A percentile compares a stretch with the other conserved stretches of the same genome.
These are phyloP conservation scores for Amanita jacksonii DNA, from an alignment of 768 basidiomycete genomes.

Conservation along the genomic window DNA sequence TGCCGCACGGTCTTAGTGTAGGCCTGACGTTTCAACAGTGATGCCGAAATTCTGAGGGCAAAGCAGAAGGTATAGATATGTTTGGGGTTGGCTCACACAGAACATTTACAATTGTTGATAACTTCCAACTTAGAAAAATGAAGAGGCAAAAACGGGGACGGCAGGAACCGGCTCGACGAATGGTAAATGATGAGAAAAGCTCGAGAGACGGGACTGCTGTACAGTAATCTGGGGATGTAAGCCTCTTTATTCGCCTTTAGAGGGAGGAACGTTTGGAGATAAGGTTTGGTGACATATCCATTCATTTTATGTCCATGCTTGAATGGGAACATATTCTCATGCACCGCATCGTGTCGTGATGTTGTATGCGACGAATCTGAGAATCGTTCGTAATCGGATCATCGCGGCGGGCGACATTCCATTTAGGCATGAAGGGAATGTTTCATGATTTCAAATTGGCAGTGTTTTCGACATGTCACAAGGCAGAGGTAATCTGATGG, in stretches of 20 bases:
- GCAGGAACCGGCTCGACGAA: constrained; percentile 14
- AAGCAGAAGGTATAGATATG: constrained; percentile 64
- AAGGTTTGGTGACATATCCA: constrained; percentile 1
- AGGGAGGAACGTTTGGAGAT: neutral
- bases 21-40: constrained; percentile 32
- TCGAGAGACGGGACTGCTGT: no score
- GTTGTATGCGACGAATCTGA: no score
- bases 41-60: constrained; percentile 63
- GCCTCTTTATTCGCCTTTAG: no score
- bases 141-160: constrained; percentile 38
- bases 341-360: constrained; percentile 1
- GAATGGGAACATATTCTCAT: constrained; percentile 3
- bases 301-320: neutral
- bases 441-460: no score
- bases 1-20: constrained; percentile 5
- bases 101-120: neutral
- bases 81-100: constrained; percentile 6
- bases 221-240: no score
- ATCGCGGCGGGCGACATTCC: no score
- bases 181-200: constrained; percentile 37
- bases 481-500: no score
- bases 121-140: constrained; percentile 36
- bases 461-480: no score
- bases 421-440: no score
- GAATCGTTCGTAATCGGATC: no score